Evolutionary conservation across 371 early-diverging fungal genomes (phyloP).

Genomic region (Apophysomyces variabilis): DNA sequence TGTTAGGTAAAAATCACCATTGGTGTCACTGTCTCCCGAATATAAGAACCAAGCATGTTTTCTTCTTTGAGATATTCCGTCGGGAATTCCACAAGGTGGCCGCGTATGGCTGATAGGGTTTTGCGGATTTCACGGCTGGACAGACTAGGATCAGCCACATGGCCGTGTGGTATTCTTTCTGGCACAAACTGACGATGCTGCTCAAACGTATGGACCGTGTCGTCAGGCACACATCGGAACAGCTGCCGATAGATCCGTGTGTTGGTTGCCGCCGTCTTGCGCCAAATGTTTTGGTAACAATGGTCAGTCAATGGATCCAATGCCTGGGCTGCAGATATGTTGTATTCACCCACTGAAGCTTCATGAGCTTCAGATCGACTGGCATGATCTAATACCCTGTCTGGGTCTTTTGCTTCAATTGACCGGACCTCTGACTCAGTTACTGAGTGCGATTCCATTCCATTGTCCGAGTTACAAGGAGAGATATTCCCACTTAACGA

Average conservation of each 20-base stretch:
- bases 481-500: neutral
- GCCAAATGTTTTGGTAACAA: slow-evolving; percentile 69
- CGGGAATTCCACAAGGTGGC: slow-evolving; percentile 79
- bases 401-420: slow-evolving; percentile 28
- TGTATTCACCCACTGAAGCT: slow-evolving; percentile 3
- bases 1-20: slow-evolving; percentile 63
- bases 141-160: slow-evolving; percentile 55
- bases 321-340: slow-evolving; percentile 39
- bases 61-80: slow-evolving; percentile 74
- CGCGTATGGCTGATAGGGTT: slow-evolving; percentile 48
- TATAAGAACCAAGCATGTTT: slow-evolving; percentile 61
- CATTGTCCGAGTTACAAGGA: neutral
- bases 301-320: slow-evolving; percentile 76
- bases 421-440: slow-evolving; percentile 16
- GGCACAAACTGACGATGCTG: slow-evolving; percentile 66
- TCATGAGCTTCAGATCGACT: slow-evolving; percentile 28
- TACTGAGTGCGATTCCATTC: neutral
- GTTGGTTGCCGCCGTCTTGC: slow-evolving; percentile 66
- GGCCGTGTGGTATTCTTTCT: slow-evolving; percentile 59
- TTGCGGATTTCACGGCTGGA: slow-evolving; percentile 43
- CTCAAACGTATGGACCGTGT: slow-evolving; percentile 68
- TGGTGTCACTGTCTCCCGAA: slow-evolving; percentile 59
- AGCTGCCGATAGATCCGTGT: slow-evolving; percentile 75
- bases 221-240: slow-evolving; percentile 90
- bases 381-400: slow-evolving; percentile 29